Percentiles rank a stretch among this genome's conserved stretches.
Conservation (phyloP, 768 basidiomycete species). For the Mycena filopes region DNA sequence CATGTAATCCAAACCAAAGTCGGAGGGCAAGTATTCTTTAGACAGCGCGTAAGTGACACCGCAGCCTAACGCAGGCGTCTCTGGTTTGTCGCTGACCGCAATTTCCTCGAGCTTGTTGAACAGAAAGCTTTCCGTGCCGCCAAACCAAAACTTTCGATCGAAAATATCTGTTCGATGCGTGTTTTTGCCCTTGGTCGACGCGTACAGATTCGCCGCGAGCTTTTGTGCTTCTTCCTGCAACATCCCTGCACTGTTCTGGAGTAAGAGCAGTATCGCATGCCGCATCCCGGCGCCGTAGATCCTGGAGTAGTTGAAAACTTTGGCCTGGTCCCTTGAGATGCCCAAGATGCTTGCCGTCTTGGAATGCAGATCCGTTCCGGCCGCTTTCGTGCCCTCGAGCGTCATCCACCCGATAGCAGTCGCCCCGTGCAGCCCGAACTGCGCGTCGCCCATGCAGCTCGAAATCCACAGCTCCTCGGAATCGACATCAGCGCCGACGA, state of each 20-base stretch:
- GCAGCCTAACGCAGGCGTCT: slow-evolving; percentile 94
- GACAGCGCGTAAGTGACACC: slow-evolving; percentile 94
- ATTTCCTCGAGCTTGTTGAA: slow-evolving; percentile 99
- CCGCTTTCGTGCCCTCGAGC: slow-evolving; percentile 93
- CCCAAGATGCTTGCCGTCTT: slow-evolving; percentile 95
- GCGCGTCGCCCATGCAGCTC: slow-evolving; percentile 97
- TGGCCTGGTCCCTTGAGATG: slow-evolving; percentile 93
- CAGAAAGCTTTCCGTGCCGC: slow-evolving; percentile 94
- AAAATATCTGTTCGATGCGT: slow-evolving; percentile 81
- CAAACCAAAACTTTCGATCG: slow-evolving; percentile 92
- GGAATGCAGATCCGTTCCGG: slow-evolving; percentile 95
- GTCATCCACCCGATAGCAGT: slow-evolving; percentile 99
- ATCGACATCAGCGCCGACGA: slow-evolving; percentile 98
- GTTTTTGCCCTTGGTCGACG: slow-evolving; percentile 93
- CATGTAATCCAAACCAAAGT: slow-evolving; percentile 89
- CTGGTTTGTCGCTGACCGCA: slow-evolving; percentile 85
- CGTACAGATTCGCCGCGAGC: slow-evolving; percentile 86
- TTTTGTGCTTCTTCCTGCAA: slow-evolving; percentile 80
- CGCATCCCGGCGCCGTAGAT: slow-evolving; percentile 99
- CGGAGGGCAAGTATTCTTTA: slow-evolving; percentile 85
- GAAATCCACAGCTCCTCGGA: slow-evolving; percentile 99
- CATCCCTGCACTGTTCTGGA: slow-evolving; percentile 87
- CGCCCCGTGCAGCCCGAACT: slow-evolving; percentile 96
- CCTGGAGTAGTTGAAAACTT: slow-evolving; percentile 98
- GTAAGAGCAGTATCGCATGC: slow-evolving; percentile 87